Conservation (phyloP, 73 alveolate genomes). For the Paramecium sexaurelia region DNA sequence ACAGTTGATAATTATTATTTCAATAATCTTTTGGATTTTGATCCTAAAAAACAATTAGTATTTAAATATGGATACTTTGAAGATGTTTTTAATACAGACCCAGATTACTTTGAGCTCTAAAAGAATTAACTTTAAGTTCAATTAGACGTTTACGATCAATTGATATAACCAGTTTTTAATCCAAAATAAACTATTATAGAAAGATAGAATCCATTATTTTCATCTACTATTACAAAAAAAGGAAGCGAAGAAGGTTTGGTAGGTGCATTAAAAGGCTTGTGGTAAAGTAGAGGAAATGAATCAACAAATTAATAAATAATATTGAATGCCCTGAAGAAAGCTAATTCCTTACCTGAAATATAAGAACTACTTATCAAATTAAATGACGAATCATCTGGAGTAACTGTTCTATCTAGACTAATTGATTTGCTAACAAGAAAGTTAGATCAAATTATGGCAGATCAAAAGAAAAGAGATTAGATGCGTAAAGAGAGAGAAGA, state of each 20-base stretch:
- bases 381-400: conserved; percentile 15
- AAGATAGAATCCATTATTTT: background rate
- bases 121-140: background rate
- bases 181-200: background rate
- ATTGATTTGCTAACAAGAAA: background rate
- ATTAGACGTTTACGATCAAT: background rate
- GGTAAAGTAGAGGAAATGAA: background rate
- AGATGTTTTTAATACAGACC: conserved; percentile 1
- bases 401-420: background rate
- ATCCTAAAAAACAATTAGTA: background rate
- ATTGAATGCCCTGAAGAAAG: background rate
- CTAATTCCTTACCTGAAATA: background rate
- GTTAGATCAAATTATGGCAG: background rate
- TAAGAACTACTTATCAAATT: background rate
- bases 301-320: background rate
- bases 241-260: background rate
- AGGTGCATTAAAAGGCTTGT: background rate
- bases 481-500: background rate
- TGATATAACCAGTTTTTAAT: background rate
- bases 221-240: background rate
- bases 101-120: background rate
- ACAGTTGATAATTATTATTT: background rate
- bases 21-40: conserved; percentile 1
- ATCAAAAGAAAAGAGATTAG: background rate
- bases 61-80: background rate